Base-by-base conservation (phyloP, 805 yeast genomes). In the Nakazawaea populi region DNA sequence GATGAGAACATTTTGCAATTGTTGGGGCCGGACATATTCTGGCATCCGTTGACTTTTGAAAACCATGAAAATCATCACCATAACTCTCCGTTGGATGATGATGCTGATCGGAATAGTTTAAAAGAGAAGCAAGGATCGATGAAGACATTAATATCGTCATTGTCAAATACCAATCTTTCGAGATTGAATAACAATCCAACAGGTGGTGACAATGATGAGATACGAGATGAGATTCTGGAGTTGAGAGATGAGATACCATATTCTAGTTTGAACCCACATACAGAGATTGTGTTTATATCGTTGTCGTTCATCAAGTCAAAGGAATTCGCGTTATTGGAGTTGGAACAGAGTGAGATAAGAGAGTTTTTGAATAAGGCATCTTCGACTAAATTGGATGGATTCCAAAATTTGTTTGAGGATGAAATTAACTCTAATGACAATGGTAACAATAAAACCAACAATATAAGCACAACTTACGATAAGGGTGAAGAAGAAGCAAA, bases 321-420 rank as follows among this genome's bases (percentile, higher is more conserved):
- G 65, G 91, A 87, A 58, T 80, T 81, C 57, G 81, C 86, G 39
- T 73, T 91, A 49, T 75, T 88, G 56, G 97, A 91, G 63, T 82
- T 90, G 56, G 98, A 91, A 60, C 96, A 89, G 63, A 83, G 87
- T 55, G 98, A 91, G 67, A 88, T 89, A 43, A 74, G 90, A 38
- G 95, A 90, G 62, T 82, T 82, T 56, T 73, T 91, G 54, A 80
- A 80, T 54, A 77, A 83, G 38, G 61, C 77, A 44, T 80, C 83
- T 1, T 73, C 82, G 11, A 72, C 72, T 53, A 67, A 72, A 12
- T 66, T 70, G 63, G 64, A 62, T 54, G 50, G 61, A 59, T 41
- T 60, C 60, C 36, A 71, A 62, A 46, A 58, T 66, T 10, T 59
- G 53, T 50, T 59, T 61, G 66, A 12, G 42, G 48, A 47, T n/a